These are phyloP conservation scores for Intubia oerlemansii DNA, from an alignment of 2,329 filamentous ascomycete genomes.

Conservation along the genomic window DNA sequence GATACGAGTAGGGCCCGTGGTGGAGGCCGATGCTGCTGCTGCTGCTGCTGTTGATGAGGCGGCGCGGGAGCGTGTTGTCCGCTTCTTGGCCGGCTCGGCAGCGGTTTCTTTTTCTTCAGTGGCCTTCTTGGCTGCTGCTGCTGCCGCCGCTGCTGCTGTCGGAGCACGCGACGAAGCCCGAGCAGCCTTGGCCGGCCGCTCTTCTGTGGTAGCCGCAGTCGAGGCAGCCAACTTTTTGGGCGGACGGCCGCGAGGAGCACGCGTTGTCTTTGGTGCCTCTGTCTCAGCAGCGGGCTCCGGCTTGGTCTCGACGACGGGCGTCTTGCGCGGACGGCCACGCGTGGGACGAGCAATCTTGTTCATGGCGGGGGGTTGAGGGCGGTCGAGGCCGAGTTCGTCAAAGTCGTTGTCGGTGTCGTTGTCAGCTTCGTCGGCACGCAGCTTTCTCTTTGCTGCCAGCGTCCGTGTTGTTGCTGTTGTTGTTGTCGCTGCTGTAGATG, in stretches of 20 bases:
- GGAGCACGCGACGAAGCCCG: slow-evolving; percentile 2
- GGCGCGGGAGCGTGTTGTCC: slow-evolving; percentile 14
- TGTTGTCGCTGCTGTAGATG: slow-evolving; percentile 13
- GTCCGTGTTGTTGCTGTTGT: slow-evolving; percentile 12
- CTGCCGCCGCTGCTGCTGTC: slow-evolving; percentile 11
- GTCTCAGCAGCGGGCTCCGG: slow-evolving; percentile 6
- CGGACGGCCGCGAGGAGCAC: slow-evolving; percentile 9
- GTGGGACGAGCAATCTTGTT: slow-evolving; percentile 16
- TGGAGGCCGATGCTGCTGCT: too few species aligned
- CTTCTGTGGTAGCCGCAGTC: too few species aligned
- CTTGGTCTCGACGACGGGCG: slow-evolving; percentile 15
- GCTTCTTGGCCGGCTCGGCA: slow-evolving; percentile 13
- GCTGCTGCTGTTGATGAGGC: slow-evolving; percentile 2
- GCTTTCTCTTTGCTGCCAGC: slow-evolving; percentile 27
- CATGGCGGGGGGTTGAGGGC: slow-evolving; percentile 6
- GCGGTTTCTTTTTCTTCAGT: slow-evolving; percentile 4
- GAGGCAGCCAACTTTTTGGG: slow-evolving; percentile 9
- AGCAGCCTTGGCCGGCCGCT: slow-evolving; percentile 1
- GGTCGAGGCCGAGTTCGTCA: slow-evolving; percentile 12
- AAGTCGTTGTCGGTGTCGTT: slow-evolving; percentile 17
- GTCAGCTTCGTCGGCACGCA: slow-evolving; percentile 29
- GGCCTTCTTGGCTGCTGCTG: slow-evolving; percentile 14
- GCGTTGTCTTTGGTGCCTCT: slow-evolving; percentile 14
- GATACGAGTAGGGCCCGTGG: slow-evolving; percentile 16
- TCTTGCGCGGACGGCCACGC: slow-evolving; percentile 27